Evolutionary conservation across 495 filamentous ascomycete genomes (phyloP).

Genomic region (Neurospora sp.): DNA sequence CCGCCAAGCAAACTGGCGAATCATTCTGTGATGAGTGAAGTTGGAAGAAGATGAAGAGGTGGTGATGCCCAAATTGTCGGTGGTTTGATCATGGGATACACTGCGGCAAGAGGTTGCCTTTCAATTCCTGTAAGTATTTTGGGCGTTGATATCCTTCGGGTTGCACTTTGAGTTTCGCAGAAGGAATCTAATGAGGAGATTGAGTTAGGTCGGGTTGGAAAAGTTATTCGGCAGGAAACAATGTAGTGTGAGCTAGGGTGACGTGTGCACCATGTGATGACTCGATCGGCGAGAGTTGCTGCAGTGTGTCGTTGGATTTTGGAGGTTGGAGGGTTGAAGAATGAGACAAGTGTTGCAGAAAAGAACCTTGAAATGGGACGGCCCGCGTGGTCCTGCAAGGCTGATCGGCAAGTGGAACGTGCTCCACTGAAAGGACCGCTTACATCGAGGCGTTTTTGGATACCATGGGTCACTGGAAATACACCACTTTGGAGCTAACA

Average conservation of each 20-base stretch:
- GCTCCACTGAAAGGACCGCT: neutral
- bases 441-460: neutral
- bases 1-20: conserved; percentile 19
- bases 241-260: neutral
- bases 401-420: neutral
- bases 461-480: too few species aligned
- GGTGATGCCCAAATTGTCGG: neutral
- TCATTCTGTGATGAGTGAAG: conserved; percentile 14
- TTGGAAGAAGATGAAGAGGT: neutral
- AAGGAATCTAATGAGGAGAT: neutral
- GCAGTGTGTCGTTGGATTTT: neutral
- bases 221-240: neutral
- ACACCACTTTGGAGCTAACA: too few species aligned
- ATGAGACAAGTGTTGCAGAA: neutral
- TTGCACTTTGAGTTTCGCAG: neutral
- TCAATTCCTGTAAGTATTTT: neutral
- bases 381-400: neutral
- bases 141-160: neutral
- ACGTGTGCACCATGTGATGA: neutral
- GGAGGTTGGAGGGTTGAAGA: neutral
- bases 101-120: neutral
- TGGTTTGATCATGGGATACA: neutral
- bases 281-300: neutral
- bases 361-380: neutral
- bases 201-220: neutral